phyloP scores from a whole-genome alignment of 495 filamentous ascomycete species.

The Neurospora sp. region DNA sequence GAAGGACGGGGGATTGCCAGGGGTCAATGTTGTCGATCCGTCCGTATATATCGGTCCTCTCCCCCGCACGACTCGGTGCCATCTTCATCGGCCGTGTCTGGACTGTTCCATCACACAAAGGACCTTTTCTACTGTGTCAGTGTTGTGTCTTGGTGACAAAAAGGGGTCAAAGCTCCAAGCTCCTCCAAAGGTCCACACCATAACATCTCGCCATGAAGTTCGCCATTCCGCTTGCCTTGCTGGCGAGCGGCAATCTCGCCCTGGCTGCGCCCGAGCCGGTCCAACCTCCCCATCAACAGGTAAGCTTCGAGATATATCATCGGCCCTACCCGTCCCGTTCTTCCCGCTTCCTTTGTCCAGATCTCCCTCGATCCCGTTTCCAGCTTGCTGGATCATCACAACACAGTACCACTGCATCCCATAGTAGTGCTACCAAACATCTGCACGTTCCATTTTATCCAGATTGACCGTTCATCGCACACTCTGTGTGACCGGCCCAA shows the following conservation, averaged over 20 bases:
- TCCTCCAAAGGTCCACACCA: background rate
- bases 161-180: background rate
- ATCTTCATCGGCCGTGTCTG: background rate
- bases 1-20: background rate
- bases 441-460: conserved; percentile 6
- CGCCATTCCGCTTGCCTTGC: conserved; percentile 7
- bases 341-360: background rate
- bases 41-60: background rate
- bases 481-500: conserved; percentile 5
- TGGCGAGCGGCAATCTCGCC: conserved; percentile 10
- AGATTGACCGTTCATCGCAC: conserved; percentile 1
- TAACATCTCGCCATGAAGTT: conserved; percentile 10
- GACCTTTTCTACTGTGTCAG: background rate
- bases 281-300: background rate
- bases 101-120: background rate
- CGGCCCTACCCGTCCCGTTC: background rate
- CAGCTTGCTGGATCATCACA: background rate
- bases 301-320: conserved; percentile 3
- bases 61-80: background rate
- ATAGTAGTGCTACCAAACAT: background rate
- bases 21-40: background rate
- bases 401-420: background rate
- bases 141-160: background rate
- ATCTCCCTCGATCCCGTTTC: background rate
- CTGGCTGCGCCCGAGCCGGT: conserved; percentile 3